Evolutionary conservation across 306 rosid genomes (phyloP).

Genomic region (Citrullus amarus): DNA sequence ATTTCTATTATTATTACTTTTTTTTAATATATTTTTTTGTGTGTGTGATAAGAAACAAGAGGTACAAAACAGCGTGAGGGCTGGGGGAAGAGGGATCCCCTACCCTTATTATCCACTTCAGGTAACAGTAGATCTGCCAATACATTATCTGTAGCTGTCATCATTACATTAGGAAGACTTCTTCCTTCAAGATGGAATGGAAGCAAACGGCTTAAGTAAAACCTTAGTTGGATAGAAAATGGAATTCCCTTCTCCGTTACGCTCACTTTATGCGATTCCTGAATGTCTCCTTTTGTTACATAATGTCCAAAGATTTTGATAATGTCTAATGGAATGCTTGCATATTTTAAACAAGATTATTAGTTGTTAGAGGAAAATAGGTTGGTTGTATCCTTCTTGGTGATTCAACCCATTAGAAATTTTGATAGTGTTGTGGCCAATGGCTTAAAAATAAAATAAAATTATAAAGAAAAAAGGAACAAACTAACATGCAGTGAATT

Average conservation of each 20-base stretch:
- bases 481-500: not conserved
- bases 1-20: no score
- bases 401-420: not conserved
- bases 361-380: not conserved
- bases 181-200: not conserved
- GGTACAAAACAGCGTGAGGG: no score
- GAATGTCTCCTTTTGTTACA: not conserved
- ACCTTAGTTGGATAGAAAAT: no score
- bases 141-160: not conserved
- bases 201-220: no score
- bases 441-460: not conserved
- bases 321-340: no score
- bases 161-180: not conserved
- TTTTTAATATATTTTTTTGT: no score
- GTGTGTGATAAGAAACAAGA: no score
- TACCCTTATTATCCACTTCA: no score
- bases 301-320: no score
- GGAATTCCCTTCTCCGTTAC: not conserved
- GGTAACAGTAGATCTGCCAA: not conserved
- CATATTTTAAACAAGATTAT: no score
- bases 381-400: not conserved
- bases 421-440: not conserved
- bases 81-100: no score
- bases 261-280: not conserved
- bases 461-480: no score